These are phyloP conservation scores for Hirschioporus abietinus DNA, from an alignment of 768 basidiomycete genomes.

Conservation along the genomic window DNA sequence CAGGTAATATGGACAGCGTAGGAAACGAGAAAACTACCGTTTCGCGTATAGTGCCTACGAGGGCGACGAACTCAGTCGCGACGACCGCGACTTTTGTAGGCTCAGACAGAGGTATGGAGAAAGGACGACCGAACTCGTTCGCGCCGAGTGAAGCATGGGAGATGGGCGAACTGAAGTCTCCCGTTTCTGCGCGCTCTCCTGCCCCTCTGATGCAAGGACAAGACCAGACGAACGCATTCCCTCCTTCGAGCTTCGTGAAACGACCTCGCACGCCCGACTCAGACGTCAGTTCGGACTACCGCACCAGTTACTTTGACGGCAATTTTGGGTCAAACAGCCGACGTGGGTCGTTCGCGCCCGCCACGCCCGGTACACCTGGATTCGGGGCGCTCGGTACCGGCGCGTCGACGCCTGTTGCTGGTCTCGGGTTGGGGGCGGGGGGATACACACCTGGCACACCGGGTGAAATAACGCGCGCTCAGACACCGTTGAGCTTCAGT, in stretches of 20 bases:
- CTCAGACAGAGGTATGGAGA: neutral
- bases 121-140: neutral
- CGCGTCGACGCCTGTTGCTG: neutral
- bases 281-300: constrained; percentile 3
- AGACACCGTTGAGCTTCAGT: neutral
- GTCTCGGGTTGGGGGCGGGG: neutral
- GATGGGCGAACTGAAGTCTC: constrained; percentile 15
- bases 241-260: neutral
- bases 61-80: neutral
- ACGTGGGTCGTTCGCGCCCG: neutral
- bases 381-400: neutral
- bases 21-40: neutral
- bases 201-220: neutral
- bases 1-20: neutral
- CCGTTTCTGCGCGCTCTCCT: neutral
- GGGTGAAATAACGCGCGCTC: neutral
- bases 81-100: neutral
- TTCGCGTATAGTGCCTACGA: neutral
- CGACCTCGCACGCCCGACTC: neutral
- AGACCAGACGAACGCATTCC: neutral
- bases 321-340: neutral
- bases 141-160: constrained; percentile 20
- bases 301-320: neutral
- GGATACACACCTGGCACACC: neutral
- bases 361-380: neutral